Evolutionary conservation across 768 basidiomycete genomes (phyloP), one percentile per base, ranked within the genome.

Genomic region (Pleurotus citrinopileatus): DNA sequence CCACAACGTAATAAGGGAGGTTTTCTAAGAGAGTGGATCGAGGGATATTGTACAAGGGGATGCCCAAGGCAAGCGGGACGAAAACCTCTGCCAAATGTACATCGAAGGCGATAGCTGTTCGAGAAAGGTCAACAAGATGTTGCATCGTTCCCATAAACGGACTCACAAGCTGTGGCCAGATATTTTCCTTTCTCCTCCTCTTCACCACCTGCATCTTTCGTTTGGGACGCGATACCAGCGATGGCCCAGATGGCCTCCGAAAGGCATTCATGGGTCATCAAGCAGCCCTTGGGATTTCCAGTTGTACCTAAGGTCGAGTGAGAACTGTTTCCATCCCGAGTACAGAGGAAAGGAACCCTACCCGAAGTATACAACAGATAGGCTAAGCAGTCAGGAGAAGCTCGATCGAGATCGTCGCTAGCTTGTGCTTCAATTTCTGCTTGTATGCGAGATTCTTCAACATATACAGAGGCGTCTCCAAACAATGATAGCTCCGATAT

Each of bases 321-420:
- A 34, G 34, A 26, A 28, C 9, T n/a, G n/a, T n/a, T n/a, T n/a
- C n/a, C n/a, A n/a, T n/a, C n/a, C n/a, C n/a, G n/a, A n/a, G n/a
- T n/a, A n/a, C n/a, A n/a, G n/a, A n/a, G n/a, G n/a, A n/a, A n/a
- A n/a, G n/a, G n/a, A n/a, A n/a, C n/a, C n/a, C n/a, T n/a, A 79
- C 78, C 78, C 53, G 79, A 80, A 2, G 78, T 80, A 54, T 80
- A 80, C 15, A 80, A 62, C 44, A 79, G 68, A 54, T 76, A 80
- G 5, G 79, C 72, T 13, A 73, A 57, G 12, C 62, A 65, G 37
- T 67, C 65, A 6, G 66, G 66, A 27, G 57, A 61, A 12, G 71
- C 70, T 4, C 54, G 42, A 22, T 65, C 55, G 6, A 76, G 38
- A 32, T 69, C 61, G 10, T 64, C 66, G 25, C 57, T 59, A 13